These are phyloP conservation scores for Dactylellina haptotyla DNA, from an alignment of 2,329 filamentous ascomycete genomes.

Conservation along the genomic window DNA sequence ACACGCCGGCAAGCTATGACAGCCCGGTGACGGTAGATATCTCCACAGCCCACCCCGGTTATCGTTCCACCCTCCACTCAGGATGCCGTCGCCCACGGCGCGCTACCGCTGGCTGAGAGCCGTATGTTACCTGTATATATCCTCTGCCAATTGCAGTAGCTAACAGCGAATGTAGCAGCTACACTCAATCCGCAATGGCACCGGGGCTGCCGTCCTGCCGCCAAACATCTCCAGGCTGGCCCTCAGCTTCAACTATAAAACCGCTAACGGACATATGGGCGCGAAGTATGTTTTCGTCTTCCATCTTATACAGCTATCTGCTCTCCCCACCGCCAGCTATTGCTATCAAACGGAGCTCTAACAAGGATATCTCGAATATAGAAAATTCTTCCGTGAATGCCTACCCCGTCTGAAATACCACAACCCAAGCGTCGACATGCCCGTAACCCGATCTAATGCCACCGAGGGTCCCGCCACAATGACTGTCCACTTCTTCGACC, in stretches of 20 bases:
- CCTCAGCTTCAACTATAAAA: constrained; percentile 73
- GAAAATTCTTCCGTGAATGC: constrained; percentile 87
- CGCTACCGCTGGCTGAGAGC: constrained; percentile 55
- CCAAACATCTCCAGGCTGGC: constrained; percentile 78
- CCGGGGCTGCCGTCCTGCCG: constrained; percentile 83
- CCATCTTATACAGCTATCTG: constrained; percentile 12
- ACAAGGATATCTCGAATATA: constrained; percentile 65
- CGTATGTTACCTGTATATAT: constrained; percentile 38
- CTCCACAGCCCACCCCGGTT: constrained; percentile 5
- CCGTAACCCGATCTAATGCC: constrained; percentile 16
- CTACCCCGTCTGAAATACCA: constrained; percentile 91
- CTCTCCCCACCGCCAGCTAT: constrained; percentile 57
- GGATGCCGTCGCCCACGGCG: constrained; percentile 55
- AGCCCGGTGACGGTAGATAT: constrained; percentile 13
- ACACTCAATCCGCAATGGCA: constrained; percentile 75
- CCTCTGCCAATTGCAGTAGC: not conserved
- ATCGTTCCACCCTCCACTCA: not conserved
- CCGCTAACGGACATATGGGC: constrained; percentile 76
- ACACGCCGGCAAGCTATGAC: not conserved
- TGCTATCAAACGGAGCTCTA: constrained; percentile 51
- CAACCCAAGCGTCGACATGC: constrained; percentile 66
- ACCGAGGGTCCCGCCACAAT: constrained; percentile 35
- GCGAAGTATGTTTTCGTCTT: constrained; percentile 68
- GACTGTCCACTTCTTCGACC: constrained; percentile 43
- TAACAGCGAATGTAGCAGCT: constrained; percentile 69